These are phyloP conservation scores for Phytophthora chlamydospora DNA, from an alignment of 352 stramenopile genomes.

Conservation along the genomic window DNA sequence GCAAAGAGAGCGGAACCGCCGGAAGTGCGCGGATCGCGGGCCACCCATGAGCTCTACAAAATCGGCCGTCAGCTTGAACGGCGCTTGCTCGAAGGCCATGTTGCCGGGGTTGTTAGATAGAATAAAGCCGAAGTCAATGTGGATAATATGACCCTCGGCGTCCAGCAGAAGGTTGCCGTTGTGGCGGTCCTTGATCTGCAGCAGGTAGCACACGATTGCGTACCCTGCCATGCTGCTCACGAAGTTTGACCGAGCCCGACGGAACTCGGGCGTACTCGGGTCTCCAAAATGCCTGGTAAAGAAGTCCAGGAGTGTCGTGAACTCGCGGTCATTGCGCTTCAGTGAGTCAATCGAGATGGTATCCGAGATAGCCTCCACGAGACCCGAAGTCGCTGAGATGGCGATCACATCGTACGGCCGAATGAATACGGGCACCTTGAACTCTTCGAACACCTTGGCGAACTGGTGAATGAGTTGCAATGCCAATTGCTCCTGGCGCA, in stretches of 20 bases:
- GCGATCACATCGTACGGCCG: constrained; percentile 97
- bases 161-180: constrained; percentile 98
- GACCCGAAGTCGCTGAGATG: constrained; percentile 92
- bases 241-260: constrained; percentile 87
- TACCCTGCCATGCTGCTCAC: constrained; percentile 88
- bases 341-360: constrained; percentile 98
- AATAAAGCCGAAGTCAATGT: constrained; percentile 98
- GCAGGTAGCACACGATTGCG: constrained; percentile 96
- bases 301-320: constrained; percentile 93
- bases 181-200: constrained; percentile 98
- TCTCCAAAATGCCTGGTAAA: constrained; percentile 94
- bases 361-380: constrained; percentile 97
- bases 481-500: constrained; percentile 97
- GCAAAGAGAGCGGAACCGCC: constrained; percentile 95
- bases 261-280: constrained; percentile 68
- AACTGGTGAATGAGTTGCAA: constrained; percentile 97
- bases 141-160: constrained; percentile 95
- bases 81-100: constrained; percentile 94
- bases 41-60: constrained; percentile 97
- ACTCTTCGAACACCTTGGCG: constrained; percentile 94
- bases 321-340: constrained; percentile 96
- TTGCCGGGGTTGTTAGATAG: constrained; percentile 94
- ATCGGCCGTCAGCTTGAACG: constrained; percentile 98
- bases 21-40: constrained; percentile 91
- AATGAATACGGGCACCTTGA: constrained; percentile 94